Conservation (phyloP, 139 green algal species). For the Auxenochlorella pyrenoidosa region DNA sequence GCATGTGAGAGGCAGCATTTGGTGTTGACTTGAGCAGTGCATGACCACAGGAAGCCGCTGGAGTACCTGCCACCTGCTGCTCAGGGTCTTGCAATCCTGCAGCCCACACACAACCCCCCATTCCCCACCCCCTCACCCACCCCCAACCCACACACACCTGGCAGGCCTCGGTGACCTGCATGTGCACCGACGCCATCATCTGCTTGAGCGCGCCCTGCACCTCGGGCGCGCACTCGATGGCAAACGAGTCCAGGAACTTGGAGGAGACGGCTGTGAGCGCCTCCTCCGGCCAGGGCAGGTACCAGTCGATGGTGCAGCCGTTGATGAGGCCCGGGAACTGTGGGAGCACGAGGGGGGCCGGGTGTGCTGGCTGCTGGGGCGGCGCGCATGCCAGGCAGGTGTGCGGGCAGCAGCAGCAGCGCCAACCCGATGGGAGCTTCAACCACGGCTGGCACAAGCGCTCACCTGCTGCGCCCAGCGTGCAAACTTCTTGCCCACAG, state of each 20-base stretch:
- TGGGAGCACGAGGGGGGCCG: not conserved
- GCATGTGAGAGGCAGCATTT: too few relatives aligned
- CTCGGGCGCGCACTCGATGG: slow-evolving; percentile 79
- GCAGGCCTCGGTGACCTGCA: slow-evolving; percentile 85
- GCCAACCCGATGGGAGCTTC: not conserved
- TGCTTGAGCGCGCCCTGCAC: slow-evolving; percentile 83
- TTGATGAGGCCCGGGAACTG: slow-evolving; percentile 94
- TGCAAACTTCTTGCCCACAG: slow-evolving; percentile 89
- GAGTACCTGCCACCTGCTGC: not conserved
- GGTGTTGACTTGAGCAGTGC: too few relatives aligned
- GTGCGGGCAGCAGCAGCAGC: not conserved
- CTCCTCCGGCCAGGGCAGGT: slow-evolving; percentile 80
- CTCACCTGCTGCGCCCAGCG: slow-evolving; percentile 80
- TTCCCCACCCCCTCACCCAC: not conserved
- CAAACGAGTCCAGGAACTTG: slow-evolving; percentile 91
- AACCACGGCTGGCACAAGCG: not conserved
- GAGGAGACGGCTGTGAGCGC: slow-evolving; percentile 76
- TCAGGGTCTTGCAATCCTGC: not conserved
- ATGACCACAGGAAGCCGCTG: not conserved
- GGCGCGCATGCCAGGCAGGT: too few relatives aligned
- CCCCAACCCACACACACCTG: slow-evolving; percentile 19
- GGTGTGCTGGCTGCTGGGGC: not conserved
- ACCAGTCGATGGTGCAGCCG: slow-evolving; percentile 97
- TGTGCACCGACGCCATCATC: slow-evolving; percentile 91
- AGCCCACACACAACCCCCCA: not conserved